Percentiles rank a stretch among this genome's conserved stretches.
These are phyloP conservation scores for Solanum bulbocastanum DNA, from an alignment of 257 asterid species.

Conservation along the genomic window DNA sequence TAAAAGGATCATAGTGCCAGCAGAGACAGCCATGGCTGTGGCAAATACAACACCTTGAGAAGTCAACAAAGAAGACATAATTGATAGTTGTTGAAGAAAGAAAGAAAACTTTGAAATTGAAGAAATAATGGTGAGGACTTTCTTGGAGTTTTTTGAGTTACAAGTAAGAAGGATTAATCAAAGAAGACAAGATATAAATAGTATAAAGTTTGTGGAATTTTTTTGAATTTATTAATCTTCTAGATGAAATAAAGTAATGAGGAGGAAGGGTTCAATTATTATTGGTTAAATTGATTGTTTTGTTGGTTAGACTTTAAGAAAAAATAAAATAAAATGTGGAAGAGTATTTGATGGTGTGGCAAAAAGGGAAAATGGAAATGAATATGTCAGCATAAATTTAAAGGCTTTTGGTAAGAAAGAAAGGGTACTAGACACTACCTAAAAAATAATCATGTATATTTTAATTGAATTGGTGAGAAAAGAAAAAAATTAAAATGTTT, in stretches of 20 bases:
- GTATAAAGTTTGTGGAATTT: neutral
- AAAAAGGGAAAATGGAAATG: neutral
- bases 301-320: neutral
- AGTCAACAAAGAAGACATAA: slow-evolving; percentile 27
- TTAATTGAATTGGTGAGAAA: neutral
- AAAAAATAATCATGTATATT: neutral
- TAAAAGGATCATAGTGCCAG: slow-evolving; percentile 52
- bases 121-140: neutral
- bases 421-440: neutral
- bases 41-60: slow-evolving; percentile 65
- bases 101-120: neutral
- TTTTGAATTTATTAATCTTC: neutral
- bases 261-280: neutral
- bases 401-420: neutral
- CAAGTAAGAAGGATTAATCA: neutral
- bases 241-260: neutral
- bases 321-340: neutral
- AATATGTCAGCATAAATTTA: neutral
- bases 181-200: neutral
- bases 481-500: too few species aligned
- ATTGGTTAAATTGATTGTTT: neutral
- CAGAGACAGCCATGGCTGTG: slow-evolving; percentile 90
- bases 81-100: neutral
- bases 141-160: neutral
- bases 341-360: neutral